Conservation (phyloP, 2,329 filamentous ascomycete species). For the Fusarium coffeatum region DNA sequence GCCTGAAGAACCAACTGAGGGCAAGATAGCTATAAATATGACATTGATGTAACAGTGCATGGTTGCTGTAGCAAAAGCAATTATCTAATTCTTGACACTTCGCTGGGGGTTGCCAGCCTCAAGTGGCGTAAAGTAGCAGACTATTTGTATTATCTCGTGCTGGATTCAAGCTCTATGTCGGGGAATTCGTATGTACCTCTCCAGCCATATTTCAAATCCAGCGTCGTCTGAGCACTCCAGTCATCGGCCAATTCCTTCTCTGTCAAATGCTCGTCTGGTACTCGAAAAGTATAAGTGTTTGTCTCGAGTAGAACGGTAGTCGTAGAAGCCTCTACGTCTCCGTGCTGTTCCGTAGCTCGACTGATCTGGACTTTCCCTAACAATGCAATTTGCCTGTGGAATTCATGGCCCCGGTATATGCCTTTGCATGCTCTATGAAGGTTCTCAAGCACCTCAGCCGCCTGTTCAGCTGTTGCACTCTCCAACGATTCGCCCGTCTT, state of each 20-base stretch:
- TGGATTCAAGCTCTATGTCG: no score
- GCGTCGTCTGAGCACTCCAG: conserved; percentile 3
- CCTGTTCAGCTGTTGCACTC: conserved; percentile 8
- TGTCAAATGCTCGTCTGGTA: background rate
- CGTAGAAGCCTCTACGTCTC: background rate
- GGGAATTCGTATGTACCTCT: conserved; percentile 7
- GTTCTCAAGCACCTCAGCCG: conserved; percentile 14
- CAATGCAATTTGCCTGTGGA: conserved; percentile 24
- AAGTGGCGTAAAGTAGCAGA: no score
- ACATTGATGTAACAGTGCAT: background rate
- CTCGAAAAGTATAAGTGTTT: conserved; percentile 11
- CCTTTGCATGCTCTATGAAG: conserved; percentile 17
- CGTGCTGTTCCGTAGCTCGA: background rate
- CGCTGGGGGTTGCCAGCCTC: background rate
- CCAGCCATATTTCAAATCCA: conserved; percentile 18
- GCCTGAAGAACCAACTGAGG: background rate
- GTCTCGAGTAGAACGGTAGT: conserved; percentile 13
- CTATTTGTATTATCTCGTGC: no score
- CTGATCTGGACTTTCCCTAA: conserved; percentile 28
- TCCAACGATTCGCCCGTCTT: conserved; percentile 1
- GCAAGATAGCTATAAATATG: background rate
- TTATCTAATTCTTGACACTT: background rate
- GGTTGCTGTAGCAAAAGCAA: background rate
- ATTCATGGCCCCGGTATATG: background rate
- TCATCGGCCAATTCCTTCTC: conserved; percentile 19